These are phyloP conservation scores for Pyrenopolyporus hunteri DNA, from an alignment of 495 filamentous ascomycete species.

Conservation along the genomic window DNA sequence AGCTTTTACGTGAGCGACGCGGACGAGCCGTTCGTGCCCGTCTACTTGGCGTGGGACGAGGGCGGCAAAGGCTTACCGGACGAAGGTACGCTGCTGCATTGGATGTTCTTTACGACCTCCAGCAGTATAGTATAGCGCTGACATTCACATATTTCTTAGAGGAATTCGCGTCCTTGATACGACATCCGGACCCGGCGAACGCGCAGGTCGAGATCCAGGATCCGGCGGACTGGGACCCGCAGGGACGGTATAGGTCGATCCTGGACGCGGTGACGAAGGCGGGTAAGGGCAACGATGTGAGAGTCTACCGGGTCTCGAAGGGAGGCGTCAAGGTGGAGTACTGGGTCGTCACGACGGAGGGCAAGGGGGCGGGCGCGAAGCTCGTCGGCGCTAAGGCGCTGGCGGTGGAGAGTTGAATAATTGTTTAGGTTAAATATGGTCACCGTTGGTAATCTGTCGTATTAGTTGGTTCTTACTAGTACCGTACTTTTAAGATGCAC, in stretches of 20 bases:
- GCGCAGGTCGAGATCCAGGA: slow-evolving; percentile 60
- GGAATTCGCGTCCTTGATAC: slow-evolving; percentile 63
- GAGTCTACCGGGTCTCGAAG: slow-evolving; percentile 71
- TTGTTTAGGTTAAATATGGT: background rate
- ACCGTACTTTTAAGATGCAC: no score
- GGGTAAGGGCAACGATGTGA: slow-evolving; percentile 65
- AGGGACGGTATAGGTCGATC: slow-evolving; percentile 63
- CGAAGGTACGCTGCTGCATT: slow-evolving; percentile 65
- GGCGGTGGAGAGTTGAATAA: slow-evolving; percentile 69
- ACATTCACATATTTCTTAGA: no score
- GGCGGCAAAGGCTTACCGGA: slow-evolving; percentile 61
- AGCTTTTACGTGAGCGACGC: slow-evolving; percentile 77
- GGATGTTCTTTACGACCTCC: no score
- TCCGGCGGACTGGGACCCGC: slow-evolving; percentile 65
- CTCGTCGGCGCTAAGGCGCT: slow-evolving; percentile 78
- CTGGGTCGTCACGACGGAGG: slow-evolving; percentile 68
- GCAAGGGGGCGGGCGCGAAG: slow-evolving; percentile 56
- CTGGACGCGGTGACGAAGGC: slow-evolving; percentile 63
- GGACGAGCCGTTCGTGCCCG: slow-evolving; percentile 83
- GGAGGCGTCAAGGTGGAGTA: slow-evolving; percentile 73
- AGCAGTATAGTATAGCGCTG: no score
- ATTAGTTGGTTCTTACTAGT: no score
- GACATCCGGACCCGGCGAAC: slow-evolving; percentile 53
- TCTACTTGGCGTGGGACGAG: slow-evolving; percentile 68
- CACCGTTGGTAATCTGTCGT: background rate